These are phyloP conservation scores for Paramyrothecium sp. DNA, from an alignment of 2,329 filamentous ascomycete genomes.

Conservation along the genomic window DNA sequence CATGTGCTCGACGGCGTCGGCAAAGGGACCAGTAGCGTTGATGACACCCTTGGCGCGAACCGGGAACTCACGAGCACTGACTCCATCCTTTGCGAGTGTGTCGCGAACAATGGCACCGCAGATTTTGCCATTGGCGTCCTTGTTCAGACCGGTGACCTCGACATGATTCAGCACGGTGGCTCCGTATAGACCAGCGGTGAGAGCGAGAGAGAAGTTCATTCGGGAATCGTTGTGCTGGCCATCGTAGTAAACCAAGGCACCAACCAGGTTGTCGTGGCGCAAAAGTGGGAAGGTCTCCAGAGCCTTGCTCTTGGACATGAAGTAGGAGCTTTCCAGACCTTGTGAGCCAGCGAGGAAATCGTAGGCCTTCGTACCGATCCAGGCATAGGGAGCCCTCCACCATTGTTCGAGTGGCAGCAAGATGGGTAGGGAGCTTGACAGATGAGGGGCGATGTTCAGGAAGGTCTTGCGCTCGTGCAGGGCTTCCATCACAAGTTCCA, in stretches of 20 bases:
- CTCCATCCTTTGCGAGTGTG: conserved; percentile 63
- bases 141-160: conserved; percentile 72
- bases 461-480: conserved; percentile 82
- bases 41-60: conserved; percentile 78
- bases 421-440: conserved; percentile 78
- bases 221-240: conserved; percentile 84
- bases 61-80: conserved; percentile 56
- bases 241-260: conserved; percentile 83
- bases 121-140: conserved; percentile 67
- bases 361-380: conserved; percentile 72
- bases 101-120: conserved; percentile 58
- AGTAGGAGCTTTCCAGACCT: conserved; percentile 82
- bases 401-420: conserved; percentile 80
- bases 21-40: conserved; percentile 82
- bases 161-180: conserved; percentile 79
- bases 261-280: conserved; percentile 69
- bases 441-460: conserved; percentile 77
- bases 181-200: conserved; percentile 78
- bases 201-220: conserved; percentile 81
- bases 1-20: conserved; percentile 77
- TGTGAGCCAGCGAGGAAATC: conserved; percentile 79
- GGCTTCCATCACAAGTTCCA: conserved; percentile 77
- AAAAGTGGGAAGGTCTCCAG: conserved; percentile 78
- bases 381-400: conserved; percentile 80
- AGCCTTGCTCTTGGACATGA: conserved; percentile 73